A percentile compares a stretch with the other conserved stretches of the same genome.
Conservation (phyloP, 441 rosid species). For the Euphorbia schlechtendalii region DNA sequence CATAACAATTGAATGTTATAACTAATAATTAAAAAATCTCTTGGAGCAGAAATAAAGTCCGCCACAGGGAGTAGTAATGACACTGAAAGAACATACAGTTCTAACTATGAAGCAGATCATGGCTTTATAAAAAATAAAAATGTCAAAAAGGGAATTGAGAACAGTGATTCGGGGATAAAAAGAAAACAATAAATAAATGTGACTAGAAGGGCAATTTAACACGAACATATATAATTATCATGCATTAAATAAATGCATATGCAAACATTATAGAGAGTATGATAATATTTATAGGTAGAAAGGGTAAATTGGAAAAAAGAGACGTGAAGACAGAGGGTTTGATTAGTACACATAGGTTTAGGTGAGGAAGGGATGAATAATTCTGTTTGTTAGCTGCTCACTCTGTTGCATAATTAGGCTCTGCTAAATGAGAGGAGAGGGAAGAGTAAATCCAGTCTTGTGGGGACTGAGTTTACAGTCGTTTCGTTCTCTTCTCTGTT, state of each 20-base stretch:
- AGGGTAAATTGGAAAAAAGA: neutral
- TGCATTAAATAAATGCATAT: neutral
- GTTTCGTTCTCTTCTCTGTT: neutral
- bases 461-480: neutral
- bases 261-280: neutral
- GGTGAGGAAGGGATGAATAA: neutral
- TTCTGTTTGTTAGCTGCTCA: neutral
- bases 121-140: neutral
- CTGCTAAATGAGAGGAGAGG: neutral
- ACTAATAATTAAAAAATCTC: neutral
- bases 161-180: neutral
- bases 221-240: neutral
- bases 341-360: neutral
- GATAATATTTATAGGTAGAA: neutral
- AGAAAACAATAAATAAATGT: neutral
- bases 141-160: neutral
- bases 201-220: neutral
- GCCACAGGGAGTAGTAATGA: neutral
- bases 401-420: neutral
- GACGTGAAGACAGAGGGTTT: neutral
- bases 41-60: conserved; percentile 6
- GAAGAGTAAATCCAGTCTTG: neutral
- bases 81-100: neutral
- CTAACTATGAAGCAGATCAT: neutral
- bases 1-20: neutral